Percentiles rank a stretch among this genome's conserved stretches.
phyloP scores from a whole-genome alignment of 2,329 filamentous ascomycete genomes.

The Colletotrichum orbiculare region DNA sequence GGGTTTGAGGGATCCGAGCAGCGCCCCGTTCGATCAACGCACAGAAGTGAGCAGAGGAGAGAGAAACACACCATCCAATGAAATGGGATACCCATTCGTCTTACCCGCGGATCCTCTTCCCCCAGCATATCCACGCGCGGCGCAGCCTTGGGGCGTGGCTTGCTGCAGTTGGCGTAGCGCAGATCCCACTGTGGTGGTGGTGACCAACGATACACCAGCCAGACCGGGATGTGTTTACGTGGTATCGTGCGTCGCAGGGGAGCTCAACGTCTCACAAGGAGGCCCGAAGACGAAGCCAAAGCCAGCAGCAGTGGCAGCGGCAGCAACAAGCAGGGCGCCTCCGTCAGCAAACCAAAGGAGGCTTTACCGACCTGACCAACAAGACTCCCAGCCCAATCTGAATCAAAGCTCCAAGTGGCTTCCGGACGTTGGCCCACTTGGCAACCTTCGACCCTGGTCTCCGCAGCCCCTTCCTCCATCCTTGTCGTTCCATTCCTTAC shows the following conservation, averaged over 20 bases:
- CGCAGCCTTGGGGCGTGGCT: conserved; percentile 31
- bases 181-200: conserved; percentile 13
- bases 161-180: conserved; percentile 30
- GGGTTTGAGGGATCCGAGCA: conserved; percentile 11
- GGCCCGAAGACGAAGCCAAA: too few species aligned
- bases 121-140: conserved; percentile 29
- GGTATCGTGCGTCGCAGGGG: conserved; percentile 1
- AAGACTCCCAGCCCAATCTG: not conserved
- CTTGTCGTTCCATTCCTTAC: conserved; percentile 8
- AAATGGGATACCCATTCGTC: not conserved
- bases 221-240: not conserved
- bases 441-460: conserved; percentile 6
- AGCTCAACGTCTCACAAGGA: conserved; percentile 14
- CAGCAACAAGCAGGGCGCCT: not conserved
- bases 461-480: not conserved
- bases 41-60: not conserved
- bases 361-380: conserved; percentile 23
- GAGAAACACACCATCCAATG: not conserved
- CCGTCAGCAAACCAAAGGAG: conserved; percentile 20
- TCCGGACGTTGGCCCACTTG: too few species aligned
- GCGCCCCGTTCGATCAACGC: conserved; percentile 5
- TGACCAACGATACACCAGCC: not conserved
- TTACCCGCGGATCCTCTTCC: conserved; percentile 15
- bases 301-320: too few species aligned
- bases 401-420: too few species aligned